Base-by-base conservation (phyloP, 345 rosid genomes). In the Sisymbrium irio region DNA sequence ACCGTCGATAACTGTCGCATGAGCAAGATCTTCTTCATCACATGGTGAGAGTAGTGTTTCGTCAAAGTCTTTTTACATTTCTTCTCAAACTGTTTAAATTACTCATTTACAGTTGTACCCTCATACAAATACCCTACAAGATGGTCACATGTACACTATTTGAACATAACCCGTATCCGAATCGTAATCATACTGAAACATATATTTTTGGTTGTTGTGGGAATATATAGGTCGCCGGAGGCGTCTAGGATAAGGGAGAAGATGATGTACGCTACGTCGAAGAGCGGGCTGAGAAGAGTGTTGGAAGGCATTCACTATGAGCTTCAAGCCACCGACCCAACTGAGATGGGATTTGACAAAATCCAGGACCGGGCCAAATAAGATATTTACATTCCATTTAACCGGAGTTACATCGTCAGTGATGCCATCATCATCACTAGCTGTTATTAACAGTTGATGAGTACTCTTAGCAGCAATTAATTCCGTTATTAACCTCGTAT, bases 21-120 rank as follows among this genome's bases (percentile, higher is more conserved):
- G 83, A 93, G 98, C 98, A 93, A 93, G 89, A 82, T 93, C 85
- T 93, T 93, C 96, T 93, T 93, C 86, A 93, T 93, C 57, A 89
- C 97, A 8, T 93, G 98, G 98, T 93, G 45, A 66, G 15, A 47
- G 54, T 27, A 27, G 4, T 49, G 28, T 19, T 36, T 51, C n/a
- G n/a, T n/a, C 32, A 1, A 35, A 17, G 58, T 19, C 69, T 72
- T 41, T 9, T 53, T 35, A 40, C 17, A 30, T 15, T 44, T 17
- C 35, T 17, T 60, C 41, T 47, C 41, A 7, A 22, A 35, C 9
- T n/a, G 3, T n/a, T 46, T 27, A 4, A n/a, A 36, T 46, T 28
- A 28, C 32, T 22, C 27, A 1, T 22, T 44, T 45, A 58, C 67
- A 44, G 40, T 69, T 33, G 5, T 33, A 25, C 33, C 67, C 54